Base-by-base conservation (phyloP, 2,329 filamentous ascomycete genomes). In the Colletotrichum eremochloae region DNA sequence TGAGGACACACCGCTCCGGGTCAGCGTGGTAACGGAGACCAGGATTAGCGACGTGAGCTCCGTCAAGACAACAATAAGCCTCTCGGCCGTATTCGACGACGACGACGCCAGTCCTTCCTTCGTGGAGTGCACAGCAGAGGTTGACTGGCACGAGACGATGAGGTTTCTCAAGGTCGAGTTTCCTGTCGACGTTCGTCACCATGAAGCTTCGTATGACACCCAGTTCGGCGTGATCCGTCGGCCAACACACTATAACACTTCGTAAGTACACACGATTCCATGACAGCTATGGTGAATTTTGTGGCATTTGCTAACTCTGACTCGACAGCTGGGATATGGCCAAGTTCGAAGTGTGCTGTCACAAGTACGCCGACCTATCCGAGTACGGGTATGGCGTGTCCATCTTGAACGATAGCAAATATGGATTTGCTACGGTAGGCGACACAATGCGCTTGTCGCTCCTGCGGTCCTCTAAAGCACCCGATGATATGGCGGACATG, bases 281-380 rank as follows among this genome's bases (percentile, higher is more conserved):
- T 5, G 18, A n/a, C 1, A n/a, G 2, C 0, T 4, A 24, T 14
- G 29, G 3, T 11, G 24, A 31, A 4, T 7, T 8, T 18, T 8
- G 2, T 53, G 2, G 12, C 1, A 1, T 2, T 7, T 11, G 14
- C 38, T 50, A 15, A 44, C 40, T 24, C 24, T 29, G 40, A 33
- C 8, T 6, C 18, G 18, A 18, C 48, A 70, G 67, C 12, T 75
- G 92, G 92, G 92, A 94, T 79, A 93, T 94, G 92, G 92, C 92
- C 78, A 93, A 93, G 77, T 94, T 94, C 77, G 92, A 94, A 83
- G 92, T 94, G 48, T 93, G 91, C 85, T 91, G 89, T 79, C 92
- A 94, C 83, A 92, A 92, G 78, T 94, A 89, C 84, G 91, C 92
- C 18, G 92, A 94, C 77, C 82, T 94, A 31, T 92, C 89, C 2